Base-by-base conservation (phyloP, 768 basidiomycete species). In the Hygrocybe coccinea region DNA sequence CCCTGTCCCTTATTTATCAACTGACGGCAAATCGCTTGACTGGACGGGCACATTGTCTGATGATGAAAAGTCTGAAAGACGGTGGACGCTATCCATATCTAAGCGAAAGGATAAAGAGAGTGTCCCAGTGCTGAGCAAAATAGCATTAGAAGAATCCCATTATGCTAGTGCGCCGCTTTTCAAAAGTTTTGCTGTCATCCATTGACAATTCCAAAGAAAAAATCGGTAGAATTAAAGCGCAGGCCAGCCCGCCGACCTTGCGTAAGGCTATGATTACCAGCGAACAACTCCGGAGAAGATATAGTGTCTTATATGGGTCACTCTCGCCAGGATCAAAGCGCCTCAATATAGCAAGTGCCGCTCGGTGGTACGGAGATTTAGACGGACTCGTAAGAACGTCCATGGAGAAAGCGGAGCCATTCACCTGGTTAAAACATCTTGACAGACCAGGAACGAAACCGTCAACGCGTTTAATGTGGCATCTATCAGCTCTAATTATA, bases 371-470 rank as follows among this genome's bases (percentile, higher is more conserved):
- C 60, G 66, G 71, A n/a, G 67, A 69, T 29, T 81, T 82, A 54
- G 77, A 79, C 29, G 61, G 68, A 8, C 62, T 73, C n/a, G 68
- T 79, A 8, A 79, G 73, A 56, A 67, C 72, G n/a, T 73, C 79
- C 24, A 64, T 90, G 22, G 86, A 86, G 53, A 76, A 77, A 51
- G 77, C 79, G 0, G 89, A 91, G 63, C 86, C 88, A 6, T 74
- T 86, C 45, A 82, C 83, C 6, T 91, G 88, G 89, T 69, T 89
- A 25, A 86, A 82, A 62, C 85, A 89, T 59, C 71, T 82, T 47
- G 79, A 84, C 46, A 81, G 74, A 57, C 75, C 65, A 52, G 67
- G 67, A 38, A 65, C 62, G 44, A 71, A 64, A 48, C 59, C 61
- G 35, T 57, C 60, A 24, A 59, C 54, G 45, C 76, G 79, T 39